Base-by-base conservation (phyloP, 1,284 basidiomycete species). In the Sphaerobolus stellatus region DNA sequence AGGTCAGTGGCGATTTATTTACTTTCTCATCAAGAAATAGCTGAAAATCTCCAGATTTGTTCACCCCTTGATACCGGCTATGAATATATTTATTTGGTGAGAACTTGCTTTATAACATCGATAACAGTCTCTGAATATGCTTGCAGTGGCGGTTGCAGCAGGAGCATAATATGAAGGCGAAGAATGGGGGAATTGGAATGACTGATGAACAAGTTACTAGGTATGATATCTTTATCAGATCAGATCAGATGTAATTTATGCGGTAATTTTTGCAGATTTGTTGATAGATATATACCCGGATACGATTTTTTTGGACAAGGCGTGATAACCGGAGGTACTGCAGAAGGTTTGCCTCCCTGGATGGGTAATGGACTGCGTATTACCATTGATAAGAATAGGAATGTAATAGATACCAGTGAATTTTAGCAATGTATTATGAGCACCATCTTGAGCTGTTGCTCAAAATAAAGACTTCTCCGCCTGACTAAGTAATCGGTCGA, bases 171-270 rank as follows among this genome's bases (percentile, higher is more conserved):
- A 94, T 96, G 92, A 95, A 93, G 68, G 75, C 79, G 0, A 67
- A 67, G 36, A 94, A 93, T 59, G 92, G 91, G 43, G 92, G 92
- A 4, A 75, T 75, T 44, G 93, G 93, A 3, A 95, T 97, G 94
- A 78, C 83, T 1, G 92, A 95, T 62, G 82, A 80, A 61, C 80
- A 79, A 64, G 91, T 96, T 27, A 83, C 82, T 66, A 70, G 68
- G 80, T 94, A 71, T 61, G 82, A 27, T 43, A 27, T n/a, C 41
- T 24, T 18, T 74, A 24, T 31, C 22, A 28, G 24, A 45, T 31
- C 7, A n/a, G 30, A 48, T 22, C 13, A 22, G 28, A 29, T 45
- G 29, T 14, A 14, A 30, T 20, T 46, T 25, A 52, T 18, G 22
- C 38, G n/a, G 1, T 27, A n/a, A 30, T 47, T 18, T 4, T 36